phyloP scores from a whole-genome alignment of 345 rosid genomes.

The Moricandia arvensis region DNA sequence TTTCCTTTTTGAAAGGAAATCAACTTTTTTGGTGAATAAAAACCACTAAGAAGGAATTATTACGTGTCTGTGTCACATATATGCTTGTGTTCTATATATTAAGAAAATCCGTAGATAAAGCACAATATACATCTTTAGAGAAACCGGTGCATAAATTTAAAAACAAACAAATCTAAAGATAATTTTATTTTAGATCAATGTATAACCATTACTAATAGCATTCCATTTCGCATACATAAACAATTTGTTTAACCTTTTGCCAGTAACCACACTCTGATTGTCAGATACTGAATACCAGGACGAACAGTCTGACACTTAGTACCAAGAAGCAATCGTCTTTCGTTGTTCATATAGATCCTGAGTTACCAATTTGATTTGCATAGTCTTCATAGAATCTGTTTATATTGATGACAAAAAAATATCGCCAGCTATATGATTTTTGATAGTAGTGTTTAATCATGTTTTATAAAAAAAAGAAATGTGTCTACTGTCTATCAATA shows the following conservation, averaged over 20 bases:
- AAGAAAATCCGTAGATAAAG: slow-evolving; percentile 5
- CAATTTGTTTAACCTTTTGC: background rate
- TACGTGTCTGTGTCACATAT: slow-evolving; percentile 11
- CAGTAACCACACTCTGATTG: background rate
- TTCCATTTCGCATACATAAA: background rate
- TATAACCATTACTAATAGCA: background rate
- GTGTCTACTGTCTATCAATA: background rate
- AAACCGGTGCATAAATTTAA: slow-evolving; percentile 31
- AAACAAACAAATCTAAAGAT: background rate
- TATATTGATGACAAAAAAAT: no score
- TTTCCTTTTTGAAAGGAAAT: background rate
- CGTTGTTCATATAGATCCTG: no score
- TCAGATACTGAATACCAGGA: no score
- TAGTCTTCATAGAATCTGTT: no score
- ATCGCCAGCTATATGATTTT: background rate
- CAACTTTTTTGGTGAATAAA: slow-evolving; percentile 27
- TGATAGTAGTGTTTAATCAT: background rate
- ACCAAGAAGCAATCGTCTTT: no score
- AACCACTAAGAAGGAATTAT: slow-evolving; percentile 26
- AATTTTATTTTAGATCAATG: slow-evolving; percentile 2
- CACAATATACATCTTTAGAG: slow-evolving; percentile 30
- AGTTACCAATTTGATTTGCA: no score
- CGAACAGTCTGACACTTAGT: no score
- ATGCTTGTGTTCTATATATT: slow-evolving; percentile 7
- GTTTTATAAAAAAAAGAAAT: no score